phyloP scores from a whole-genome alignment of 106 monocot genomes.

The Dactylorhiza incarnata region DNA sequence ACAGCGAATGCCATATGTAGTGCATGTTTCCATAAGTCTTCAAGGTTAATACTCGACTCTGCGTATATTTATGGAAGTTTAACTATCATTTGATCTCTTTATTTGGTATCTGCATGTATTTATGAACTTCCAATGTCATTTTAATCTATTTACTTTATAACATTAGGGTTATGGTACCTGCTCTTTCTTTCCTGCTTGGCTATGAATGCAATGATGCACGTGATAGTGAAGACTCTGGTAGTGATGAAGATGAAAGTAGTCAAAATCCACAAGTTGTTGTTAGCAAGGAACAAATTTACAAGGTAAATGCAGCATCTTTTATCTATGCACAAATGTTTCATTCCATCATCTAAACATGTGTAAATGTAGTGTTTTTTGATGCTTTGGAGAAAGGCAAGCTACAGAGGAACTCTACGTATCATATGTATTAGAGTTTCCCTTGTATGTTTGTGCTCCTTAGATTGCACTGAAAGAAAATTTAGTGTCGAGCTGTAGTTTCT shows the following conservation, averaged over 20 bases:
- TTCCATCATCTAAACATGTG: background rate
- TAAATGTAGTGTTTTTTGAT: background rate
- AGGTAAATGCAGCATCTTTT: conserved; percentile 38
- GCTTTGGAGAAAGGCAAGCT: background rate
- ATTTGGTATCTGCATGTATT: background rate
- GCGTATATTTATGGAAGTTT: background rate
- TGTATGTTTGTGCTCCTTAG: too few relatives aligned
- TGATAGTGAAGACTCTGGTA: conserved; percentile 62
- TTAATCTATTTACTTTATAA: conserved; percentile 4
- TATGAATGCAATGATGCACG: conserved; percentile 49
- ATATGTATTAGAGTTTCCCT: background rate
- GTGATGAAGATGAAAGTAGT: conserved; percentile 52
- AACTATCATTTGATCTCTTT: background rate
- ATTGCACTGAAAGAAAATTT: too few relatives aligned
- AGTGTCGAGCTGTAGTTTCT: too few relatives aligned
- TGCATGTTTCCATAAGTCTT: conserved; percentile 79
- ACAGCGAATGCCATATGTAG: conserved; percentile 89
- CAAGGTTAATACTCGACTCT: conserved; percentile 30
- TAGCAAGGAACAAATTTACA: conserved; percentile 75
- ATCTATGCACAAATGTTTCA: background rate
- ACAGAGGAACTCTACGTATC: background rate
- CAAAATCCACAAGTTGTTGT: conserved; percentile 53
- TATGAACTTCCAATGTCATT: background rate
- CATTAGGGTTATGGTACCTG: conserved; percentile 75
- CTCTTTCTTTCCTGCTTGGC: conserved; percentile 81